phyloP scores from a whole-genome alignment of 129 eudicot genomes.

The Pulicaria dysenterica region DNA sequence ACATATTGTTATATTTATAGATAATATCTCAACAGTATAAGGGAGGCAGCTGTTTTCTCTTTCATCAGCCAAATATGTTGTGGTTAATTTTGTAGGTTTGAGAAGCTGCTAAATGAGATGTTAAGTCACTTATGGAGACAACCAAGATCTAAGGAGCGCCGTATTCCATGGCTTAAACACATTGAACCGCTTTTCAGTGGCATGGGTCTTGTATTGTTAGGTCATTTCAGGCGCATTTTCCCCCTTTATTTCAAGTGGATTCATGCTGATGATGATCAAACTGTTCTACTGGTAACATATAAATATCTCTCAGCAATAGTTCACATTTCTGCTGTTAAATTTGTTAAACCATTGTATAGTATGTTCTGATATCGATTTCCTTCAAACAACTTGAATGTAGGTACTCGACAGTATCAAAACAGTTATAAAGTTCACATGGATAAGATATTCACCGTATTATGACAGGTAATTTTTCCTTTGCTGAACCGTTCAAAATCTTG shows the following conservation, averaged over 20 bases:
- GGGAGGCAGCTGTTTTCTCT: not conserved
- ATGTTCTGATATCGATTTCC: no score
- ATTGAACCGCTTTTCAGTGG: slow-evolving; percentile 58
- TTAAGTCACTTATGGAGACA: slow-evolving; percentile 85
- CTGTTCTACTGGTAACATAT: slow-evolving; percentile 66
- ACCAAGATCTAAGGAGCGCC: slow-evolving; percentile 82
- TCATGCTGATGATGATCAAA: slow-evolving; percentile 91
- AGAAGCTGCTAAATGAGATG: slow-evolving; percentile 84
- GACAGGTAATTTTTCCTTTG: slow-evolving; percentile 48
- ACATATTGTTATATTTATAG: not conserved
- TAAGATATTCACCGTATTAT: slow-evolving; percentile 66
- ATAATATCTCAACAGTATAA: not conserved
- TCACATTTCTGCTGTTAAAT: not conserved
- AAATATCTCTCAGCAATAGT: not conserved
- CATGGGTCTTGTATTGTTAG: slow-evolving; percentile 77
- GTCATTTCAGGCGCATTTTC: slow-evolving; percentile 82
- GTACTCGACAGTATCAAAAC: slow-evolving; percentile 61
- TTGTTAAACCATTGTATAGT: not conserved
- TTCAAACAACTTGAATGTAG: slow-evolving; percentile 31
- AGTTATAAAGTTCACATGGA: slow-evolving; percentile 79
- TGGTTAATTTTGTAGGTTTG: slow-evolving; percentile 57
- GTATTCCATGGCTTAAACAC: slow-evolving; percentile 62
- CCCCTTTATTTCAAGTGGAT: slow-evolving; percentile 94
- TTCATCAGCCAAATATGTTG: not conserved
- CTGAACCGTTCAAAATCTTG: not conserved